phyloP scores from a whole-genome alignment of 805 yeast species.

The Spathaspora sp. region DNA sequence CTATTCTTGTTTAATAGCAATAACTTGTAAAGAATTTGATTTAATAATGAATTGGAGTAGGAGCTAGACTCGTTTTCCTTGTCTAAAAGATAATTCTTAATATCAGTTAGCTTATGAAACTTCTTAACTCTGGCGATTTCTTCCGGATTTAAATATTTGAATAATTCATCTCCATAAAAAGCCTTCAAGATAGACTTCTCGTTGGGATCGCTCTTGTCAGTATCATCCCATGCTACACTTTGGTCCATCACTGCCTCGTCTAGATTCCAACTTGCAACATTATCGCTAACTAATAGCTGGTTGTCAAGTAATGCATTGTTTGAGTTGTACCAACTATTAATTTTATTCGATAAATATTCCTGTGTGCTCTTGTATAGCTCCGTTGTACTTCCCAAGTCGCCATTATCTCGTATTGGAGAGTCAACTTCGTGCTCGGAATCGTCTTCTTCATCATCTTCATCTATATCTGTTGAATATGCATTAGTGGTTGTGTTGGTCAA shows the following conservation, averaged over 20 bases:
- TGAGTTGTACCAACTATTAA: slow-evolving; percentile 18
- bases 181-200: slow-evolving; percentile 11
- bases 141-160: slow-evolving; percentile 17
- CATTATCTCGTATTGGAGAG: slow-evolving; percentile 1
- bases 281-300: slow-evolving; percentile 24
- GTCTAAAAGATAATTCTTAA: slow-evolving; percentile 7
- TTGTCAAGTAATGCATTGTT: slow-evolving; percentile 8
- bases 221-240: background rate
- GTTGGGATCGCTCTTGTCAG: slow-evolving; percentile 1
- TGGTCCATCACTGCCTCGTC: slow-evolving; percentile 17
- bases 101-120: slow-evolving; percentile 16
- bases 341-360: slow-evolving; percentile 12
- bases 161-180: slow-evolving; percentile 31
- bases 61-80: background rate
- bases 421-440: slow-evolving; percentile 10
- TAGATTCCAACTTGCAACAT: slow-evolving; percentile 35
- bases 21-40: slow-evolving; percentile 7
- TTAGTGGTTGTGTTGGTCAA: slow-evolving; percentile 16
- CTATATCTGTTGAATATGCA: slow-evolving; percentile 5
- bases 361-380: slow-evolving; percentile 2
- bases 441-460: slow-evolving; percentile 8
- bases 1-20: slow-evolving; percentile 2
- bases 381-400: slow-evolving; percentile 2
- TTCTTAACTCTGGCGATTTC: slow-evolving; percentile 23
- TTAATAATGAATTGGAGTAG: slow-evolving; percentile 1